These are phyloP conservation scores for Leishmania aethiopica DNA, from an alignment of 208 protist genomes.

Conservation along the genomic window DNA sequence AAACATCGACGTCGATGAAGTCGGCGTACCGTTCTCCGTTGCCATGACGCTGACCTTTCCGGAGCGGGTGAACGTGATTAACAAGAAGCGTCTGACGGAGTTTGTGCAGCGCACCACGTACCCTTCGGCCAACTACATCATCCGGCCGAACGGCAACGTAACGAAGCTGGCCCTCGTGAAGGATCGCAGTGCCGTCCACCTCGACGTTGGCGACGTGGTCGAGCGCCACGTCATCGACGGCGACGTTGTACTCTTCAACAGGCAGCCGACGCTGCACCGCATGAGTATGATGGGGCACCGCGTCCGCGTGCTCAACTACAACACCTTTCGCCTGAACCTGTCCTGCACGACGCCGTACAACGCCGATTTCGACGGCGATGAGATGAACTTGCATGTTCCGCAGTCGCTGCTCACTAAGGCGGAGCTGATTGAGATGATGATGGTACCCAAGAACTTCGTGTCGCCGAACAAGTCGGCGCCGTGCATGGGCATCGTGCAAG, in stretches of 20 bases:
- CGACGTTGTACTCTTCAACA: constrained; percentile 99
- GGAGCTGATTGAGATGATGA: constrained; percentile 98
- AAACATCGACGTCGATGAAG: constrained; percentile 97
- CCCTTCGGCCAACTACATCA: constrained; percentile 97
- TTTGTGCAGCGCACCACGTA: constrained; percentile 94
- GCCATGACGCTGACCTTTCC: constrained; percentile 99
- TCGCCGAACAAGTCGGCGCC: constrained; percentile 98
- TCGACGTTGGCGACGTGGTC: constrained; percentile 94
- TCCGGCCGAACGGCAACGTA: constrained; percentile 82
- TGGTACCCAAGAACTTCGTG: constrained; percentile 99
- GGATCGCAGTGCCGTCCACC: constrained; percentile 79
- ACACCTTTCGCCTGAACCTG: constrained; percentile 99
- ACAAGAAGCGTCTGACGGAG: constrained; percentile 96
- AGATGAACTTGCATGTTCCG: constrained; percentile 99
- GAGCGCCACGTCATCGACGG: constrained; percentile 98
- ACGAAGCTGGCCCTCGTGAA: constrained; percentile 93
- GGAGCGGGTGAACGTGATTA: constrained; percentile 98
- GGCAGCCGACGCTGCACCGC: constrained; percentile 99
- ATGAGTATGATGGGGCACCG: constrained; percentile 99
- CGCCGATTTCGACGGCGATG: constrained; percentile 99
- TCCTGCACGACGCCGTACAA: constrained; percentile 99
- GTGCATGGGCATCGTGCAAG: constrained; percentile 99
- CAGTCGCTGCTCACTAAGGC: constrained; percentile 97
- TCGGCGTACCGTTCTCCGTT: constrained; percentile 99
- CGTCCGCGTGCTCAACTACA: constrained; percentile 98